Evolutionary conservation across 176 grass and related monocot species (phyloP), one percentile per base, ranked within the genome.

Genomic region (Triticum monococcum): DNA sequence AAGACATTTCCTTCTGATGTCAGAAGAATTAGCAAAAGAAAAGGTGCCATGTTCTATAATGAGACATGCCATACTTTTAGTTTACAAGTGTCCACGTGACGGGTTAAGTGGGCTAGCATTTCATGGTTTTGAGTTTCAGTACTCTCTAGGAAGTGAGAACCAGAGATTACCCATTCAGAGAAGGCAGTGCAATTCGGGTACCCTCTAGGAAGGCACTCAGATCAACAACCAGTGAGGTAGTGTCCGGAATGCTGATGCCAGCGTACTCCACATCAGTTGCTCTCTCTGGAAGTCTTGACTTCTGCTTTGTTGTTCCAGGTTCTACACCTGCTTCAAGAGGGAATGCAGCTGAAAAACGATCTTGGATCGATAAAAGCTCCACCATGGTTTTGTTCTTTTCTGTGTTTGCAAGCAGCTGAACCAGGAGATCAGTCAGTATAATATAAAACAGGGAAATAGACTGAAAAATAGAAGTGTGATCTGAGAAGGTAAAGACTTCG

Each of bases 111-210:
- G 48, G 54, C 1, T 50, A 81, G 38, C 13, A 72, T 60, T 73
- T 9, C 57, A 48, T 68, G 35, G 24, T 43, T 59, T 13, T 45
- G 32, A n/a, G 63, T 50, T 81, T 63, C 0, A 1, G 9, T 26
- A 74, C 71, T 0, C n/a, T 70, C 8, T 70, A 37, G 68, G 68
- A 70, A 70, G 68, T 10, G 68, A 60, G 46, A 75, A 65, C 43
- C 28, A 32, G 50, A 71, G 79, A 77, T 86, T 91, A 94, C 93
- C 96, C 96, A 82, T 96, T 98, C 65, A 98, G 59, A 88, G 93
- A 91, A 66, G 93, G 90, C 79, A 98, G 86, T 13, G 88, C 66
- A 74, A 98, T 91, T 84, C 57, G 64, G 9, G 81, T 43, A 75
- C 69, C 72, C 64, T 89, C 84, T 60, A 94, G 60, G 83, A 89